These are phyloP conservation scores for Salix exigua DNA, from an alignment of 345 rosid species.

Conservation along the genomic window DNA sequence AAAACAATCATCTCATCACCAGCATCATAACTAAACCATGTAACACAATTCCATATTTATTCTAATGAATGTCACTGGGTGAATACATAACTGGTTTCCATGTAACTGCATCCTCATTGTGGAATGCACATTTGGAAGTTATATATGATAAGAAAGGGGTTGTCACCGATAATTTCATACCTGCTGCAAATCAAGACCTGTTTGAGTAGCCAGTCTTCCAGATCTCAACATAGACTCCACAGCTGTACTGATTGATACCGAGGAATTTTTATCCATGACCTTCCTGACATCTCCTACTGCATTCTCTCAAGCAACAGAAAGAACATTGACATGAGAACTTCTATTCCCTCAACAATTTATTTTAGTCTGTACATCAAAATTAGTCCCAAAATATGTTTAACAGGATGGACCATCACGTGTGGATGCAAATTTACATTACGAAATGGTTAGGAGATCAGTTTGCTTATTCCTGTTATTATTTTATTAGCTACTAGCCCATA, in stretches of 20 bases:
- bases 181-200: constrained; percentile 92
- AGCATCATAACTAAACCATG: not conserved
- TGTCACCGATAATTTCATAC: constrained; percentile 26
- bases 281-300: constrained; percentile 69
- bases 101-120: too few relatives aligned
- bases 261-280: constrained; percentile 52
- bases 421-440: not conserved
- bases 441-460: not conserved
- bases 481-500: not conserved
- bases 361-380: too few relatives aligned
- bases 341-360: too few relatives aligned
- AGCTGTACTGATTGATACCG: constrained; percentile 48
- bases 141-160: not conserved
- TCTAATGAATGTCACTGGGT: not conserved
- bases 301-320: constrained; percentile 18
- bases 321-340: not conserved
- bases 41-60: not conserved
- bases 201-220: constrained; percentile 65
- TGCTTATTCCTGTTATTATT: not conserved
- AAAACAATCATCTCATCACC: not conserved
- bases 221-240: constrained; percentile 72
- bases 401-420: not conserved
- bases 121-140: not conserved
- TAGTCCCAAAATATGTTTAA: too few relatives aligned
- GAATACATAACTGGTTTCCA: not conserved